These are phyloP conservation scores for Lablab purpureus DNA, from an alignment of 306 rosid species.

Conservation along the genomic window DNA sequence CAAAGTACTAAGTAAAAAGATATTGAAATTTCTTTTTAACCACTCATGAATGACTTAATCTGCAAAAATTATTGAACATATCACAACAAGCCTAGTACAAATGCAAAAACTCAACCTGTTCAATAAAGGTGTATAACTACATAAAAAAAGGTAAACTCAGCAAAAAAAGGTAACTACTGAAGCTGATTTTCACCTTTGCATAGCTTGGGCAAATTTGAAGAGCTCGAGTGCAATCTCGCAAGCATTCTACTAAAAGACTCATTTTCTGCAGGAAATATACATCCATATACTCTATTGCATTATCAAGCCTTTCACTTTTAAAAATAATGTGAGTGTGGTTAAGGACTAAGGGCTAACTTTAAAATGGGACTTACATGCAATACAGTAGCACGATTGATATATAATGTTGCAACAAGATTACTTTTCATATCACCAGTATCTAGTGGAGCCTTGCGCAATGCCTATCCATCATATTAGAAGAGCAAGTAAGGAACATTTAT, in stretches of 20 bases:
- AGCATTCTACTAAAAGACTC: constrained; percentile 67
- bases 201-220: constrained; percentile 75
- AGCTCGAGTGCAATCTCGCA: constrained; percentile 78
- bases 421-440: constrained; percentile 59
- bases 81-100: constrained; percentile 22
- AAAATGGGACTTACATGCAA: constrained; percentile 66
- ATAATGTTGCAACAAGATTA: constrained; percentile 72
- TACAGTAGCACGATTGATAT: constrained; percentile 81
- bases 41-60: constrained; percentile 2
- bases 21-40: constrained; percentile 11
- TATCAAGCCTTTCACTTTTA: constrained; percentile 33
- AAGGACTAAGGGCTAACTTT: background rate
- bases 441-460: constrained; percentile 75
- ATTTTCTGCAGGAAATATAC: constrained; percentile 63
- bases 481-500: constrained; percentile 8
- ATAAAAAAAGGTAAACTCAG: constrained; percentile 23
- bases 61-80: background rate
- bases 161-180: background rate
- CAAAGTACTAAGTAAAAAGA: background rate
- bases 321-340: background rate
- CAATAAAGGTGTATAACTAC: constrained; percentile 10
- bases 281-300: constrained; percentile 28
- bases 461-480: constrained; percentile 56
- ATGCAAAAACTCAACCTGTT: constrained; percentile 27
- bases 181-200: constrained; percentile 69